These are phyloP conservation scores for Thielaviopsis populi DNA, from an alignment of 2,329 filamentous ascomycete species.

Conservation along the genomic window DNA sequence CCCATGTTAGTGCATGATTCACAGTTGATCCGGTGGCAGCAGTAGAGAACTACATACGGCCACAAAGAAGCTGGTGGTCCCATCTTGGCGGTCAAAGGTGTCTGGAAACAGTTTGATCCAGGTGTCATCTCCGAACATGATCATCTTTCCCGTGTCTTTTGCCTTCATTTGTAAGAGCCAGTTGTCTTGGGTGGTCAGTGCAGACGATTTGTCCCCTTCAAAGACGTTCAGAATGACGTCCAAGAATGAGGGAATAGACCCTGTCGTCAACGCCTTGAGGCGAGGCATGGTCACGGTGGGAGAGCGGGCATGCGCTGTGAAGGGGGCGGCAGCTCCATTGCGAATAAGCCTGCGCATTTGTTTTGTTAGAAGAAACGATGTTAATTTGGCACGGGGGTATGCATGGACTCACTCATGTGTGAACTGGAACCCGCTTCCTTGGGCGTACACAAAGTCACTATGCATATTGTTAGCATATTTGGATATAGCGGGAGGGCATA, in stretches of 20 bases:
- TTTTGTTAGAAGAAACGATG: background rate
- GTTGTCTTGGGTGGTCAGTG: constrained; percentile 75
- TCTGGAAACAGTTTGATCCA: constrained; percentile 94
- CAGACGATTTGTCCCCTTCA: constrained; percentile 82
- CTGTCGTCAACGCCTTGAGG: constrained; percentile 92
- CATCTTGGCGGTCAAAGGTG: constrained; percentile 74
- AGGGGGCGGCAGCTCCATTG: constrained; percentile 70
- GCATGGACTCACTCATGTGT: constrained; percentile 61
- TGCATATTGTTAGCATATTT: constrained; percentile 18
- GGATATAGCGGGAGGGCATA: background rate
- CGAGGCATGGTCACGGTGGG: constrained; percentile 97
- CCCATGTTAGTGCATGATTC: background rate
- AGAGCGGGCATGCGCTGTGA: constrained; percentile 89
- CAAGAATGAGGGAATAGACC: constrained; percentile 93
- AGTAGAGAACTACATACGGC: constrained; percentile 49
- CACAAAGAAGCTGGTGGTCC: constrained; percentile 96
- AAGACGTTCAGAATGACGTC: constrained; percentile 95
- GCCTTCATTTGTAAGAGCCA: constrained; percentile 90
- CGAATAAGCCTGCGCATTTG: constrained; percentile 53
- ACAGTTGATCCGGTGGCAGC: background rate
- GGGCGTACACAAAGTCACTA: constrained; percentile 84
- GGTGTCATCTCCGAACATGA: constrained; percentile 96
- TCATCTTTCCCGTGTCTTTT: constrained; percentile 53
- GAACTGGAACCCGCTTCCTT: constrained; percentile 66
- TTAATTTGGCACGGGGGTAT: background rate